Conservation (phyloP, 345 rosid genomes). For the Corymbia maculata region DNA sequence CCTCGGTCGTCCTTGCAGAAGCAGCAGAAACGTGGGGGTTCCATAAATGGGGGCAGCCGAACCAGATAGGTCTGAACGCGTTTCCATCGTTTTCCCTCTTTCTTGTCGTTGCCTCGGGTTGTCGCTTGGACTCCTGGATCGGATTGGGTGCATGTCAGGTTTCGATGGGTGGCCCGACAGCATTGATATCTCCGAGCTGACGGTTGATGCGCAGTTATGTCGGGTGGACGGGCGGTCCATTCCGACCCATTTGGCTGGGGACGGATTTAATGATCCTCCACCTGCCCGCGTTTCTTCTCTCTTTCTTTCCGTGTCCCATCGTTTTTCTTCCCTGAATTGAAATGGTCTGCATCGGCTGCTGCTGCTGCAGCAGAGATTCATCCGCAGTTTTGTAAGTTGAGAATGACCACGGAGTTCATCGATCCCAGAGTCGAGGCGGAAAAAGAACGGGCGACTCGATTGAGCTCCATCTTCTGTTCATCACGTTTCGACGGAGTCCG, state of each 20-base stretch:
- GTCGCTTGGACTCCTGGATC: background rate
- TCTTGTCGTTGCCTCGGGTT: background rate
- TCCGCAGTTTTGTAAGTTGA: background rate
- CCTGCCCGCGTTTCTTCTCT: background rate
- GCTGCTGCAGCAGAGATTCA: background rate
- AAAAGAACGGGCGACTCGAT: background rate
- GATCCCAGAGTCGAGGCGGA: background rate
- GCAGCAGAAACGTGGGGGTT: background rate
- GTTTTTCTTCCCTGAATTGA: background rate
- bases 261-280: background rate
- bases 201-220: background rate
- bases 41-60: background rate
- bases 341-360: background rate
- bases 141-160: background rate
- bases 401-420: background rate
- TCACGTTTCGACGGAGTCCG: background rate
- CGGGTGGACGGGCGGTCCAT: background rate
- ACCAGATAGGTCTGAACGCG: background rate
- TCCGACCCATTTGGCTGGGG: background rate
- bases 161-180: background rate
- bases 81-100: background rate
- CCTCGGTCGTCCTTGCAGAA: background rate
- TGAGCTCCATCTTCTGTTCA: background rate
- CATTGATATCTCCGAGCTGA: background rate
- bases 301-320: background rate